phyloP scores from a whole-genome alignment of 2,329 filamentous ascomycete species.

The Neopestalotiopsis sp. region DNA sequence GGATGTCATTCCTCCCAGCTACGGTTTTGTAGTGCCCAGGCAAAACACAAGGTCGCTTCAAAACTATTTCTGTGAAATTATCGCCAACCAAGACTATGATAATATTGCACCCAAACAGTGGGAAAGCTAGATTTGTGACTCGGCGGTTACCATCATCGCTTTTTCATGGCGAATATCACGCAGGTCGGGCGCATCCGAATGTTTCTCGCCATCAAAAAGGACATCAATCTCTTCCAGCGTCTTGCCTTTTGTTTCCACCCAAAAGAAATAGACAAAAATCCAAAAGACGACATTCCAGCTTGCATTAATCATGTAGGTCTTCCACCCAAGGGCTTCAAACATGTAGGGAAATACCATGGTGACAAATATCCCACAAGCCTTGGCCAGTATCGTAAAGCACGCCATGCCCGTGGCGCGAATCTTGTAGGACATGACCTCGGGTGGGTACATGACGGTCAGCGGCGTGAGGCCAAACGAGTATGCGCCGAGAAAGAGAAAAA shows the following conservation, averaged over 20 bases:
- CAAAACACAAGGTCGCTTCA: neutral
- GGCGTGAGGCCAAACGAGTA: constrained; percentile 36
- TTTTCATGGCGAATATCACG: neutral
- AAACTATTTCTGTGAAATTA: neutral
- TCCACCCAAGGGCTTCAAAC: constrained; percentile 28
- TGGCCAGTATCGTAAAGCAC: constrained; percentile 21
- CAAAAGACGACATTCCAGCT: constrained; percentile 28
- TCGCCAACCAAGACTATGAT: neutral
- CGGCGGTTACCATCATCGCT: neutral
- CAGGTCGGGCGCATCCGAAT: neutral
- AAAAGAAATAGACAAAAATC: constrained; percentile 26
- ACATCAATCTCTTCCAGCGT: constrained; percentile 27
- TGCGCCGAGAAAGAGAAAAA: constrained; percentile 34
- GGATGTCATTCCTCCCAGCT: neutral
- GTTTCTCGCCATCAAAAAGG: constrained; percentile 7
- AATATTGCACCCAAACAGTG: neutral
- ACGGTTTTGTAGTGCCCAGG: neutral
- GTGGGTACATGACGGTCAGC: constrained; percentile 30
- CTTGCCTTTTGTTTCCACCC: constrained; percentile 28
- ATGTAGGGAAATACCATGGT: constrained; percentile 26
- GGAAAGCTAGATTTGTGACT: neutral
- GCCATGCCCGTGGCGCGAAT: constrained; percentile 43
- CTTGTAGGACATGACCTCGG: constrained; percentile 35
- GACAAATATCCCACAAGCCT: constrained; percentile 19
- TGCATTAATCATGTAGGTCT: constrained; percentile 29